Evolutionary conservation across 2,329 filamentous ascomycete species (phyloP).

Genomic region (Aphanocladium album): DNA sequence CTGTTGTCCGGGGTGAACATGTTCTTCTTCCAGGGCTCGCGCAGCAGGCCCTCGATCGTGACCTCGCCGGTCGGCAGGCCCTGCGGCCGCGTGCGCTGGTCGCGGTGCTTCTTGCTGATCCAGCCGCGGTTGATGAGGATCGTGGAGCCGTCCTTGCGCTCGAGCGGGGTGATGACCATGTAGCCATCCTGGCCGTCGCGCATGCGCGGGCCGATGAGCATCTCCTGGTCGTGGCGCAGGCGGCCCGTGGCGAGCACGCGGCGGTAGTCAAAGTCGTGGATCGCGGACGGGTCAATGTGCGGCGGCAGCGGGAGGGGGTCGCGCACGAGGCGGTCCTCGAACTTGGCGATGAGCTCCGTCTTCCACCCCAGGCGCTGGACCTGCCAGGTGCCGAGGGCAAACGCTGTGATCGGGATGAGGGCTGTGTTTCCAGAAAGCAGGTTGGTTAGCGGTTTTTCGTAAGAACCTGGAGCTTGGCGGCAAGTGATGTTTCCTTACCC

Average conservation of each 20-base stretch:
- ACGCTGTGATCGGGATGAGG: conserved; percentile 86
- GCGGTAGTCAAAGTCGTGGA: conserved; percentile 88
- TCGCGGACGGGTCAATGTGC: conserved; percentile 71
- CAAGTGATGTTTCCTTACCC: conserved; percentile 44
- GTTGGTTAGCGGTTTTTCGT: background rate
- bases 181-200: conserved; percentile 86
- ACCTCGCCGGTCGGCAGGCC: conserved; percentile 67
- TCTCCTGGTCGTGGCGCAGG: conserved; percentile 85
- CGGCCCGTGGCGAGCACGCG: conserved; percentile 70
- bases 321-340: conserved; percentile 85
- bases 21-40: conserved; percentile 95
- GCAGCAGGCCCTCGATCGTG: conserved; percentile 73
- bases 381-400: conserved; percentile 90
- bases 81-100: conserved; percentile 59
- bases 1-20: conserved; percentile 91
- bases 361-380: conserved; percentile 92
- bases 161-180: conserved; percentile 85
- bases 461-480: background rate
- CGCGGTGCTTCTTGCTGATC: conserved; percentile 72
- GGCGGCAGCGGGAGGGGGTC: conserved; percentile 82
- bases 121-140: conserved; percentile 88
- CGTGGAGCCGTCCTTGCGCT: conserved; percentile 62
- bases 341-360: conserved; percentile 81
- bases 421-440: conserved; percentile 37
- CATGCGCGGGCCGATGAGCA: conserved; percentile 89